Evolutionary conservation across 2,329 filamentous ascomycete species (phyloP).

Genomic region (Aspergillus fumigatiaffinis): DNA sequence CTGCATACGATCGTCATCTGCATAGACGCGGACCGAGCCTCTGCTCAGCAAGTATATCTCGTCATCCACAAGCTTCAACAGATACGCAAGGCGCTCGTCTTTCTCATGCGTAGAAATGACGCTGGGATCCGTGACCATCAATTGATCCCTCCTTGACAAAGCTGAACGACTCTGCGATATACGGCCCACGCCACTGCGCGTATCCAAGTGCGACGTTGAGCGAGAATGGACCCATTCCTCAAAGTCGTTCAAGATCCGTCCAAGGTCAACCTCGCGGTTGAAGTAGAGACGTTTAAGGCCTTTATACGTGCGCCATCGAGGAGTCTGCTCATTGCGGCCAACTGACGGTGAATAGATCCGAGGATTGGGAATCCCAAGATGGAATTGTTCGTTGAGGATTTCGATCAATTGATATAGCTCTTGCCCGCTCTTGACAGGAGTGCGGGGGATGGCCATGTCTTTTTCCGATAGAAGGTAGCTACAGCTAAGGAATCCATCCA

Average conservation of each 20-base stretch:
- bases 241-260: conserved; percentile 26
- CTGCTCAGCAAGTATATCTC: conserved; percentile 28
- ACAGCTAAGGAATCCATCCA: neutral
- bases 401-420: conserved; percentile 26
- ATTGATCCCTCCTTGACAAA: conserved; percentile 10
- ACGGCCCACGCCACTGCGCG: conserved; percentile 21
- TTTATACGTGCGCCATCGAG: conserved; percentile 23
- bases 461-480: neutral
- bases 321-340: conserved; percentile 9
- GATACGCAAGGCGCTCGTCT: conserved; percentile 22
- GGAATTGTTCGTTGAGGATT: conserved; percentile 32
- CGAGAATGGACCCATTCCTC: conserved; percentile 26
- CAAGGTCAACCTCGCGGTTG: conserved; percentile 17
- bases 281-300: conserved; percentile 30
- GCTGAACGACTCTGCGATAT: conserved; percentile 19
- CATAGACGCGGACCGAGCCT: conserved; percentile 13
- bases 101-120: conserved; percentile 18
- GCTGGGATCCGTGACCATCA: neutral
- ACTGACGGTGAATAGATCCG: conserved; percentile 15
- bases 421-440: conserved; percentile 21
- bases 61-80: conserved; percentile 28
- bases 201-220: neutral
- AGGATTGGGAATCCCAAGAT: conserved; percentile 30
- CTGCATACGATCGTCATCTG: conserved; percentile 3
- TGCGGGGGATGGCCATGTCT: conserved; percentile 13